Evolutionary conservation across 73 alveolate genomes (phyloP), one percentile per base, ranked within the genome.

Genomic region (Tetrahymena elliotti): DNA sequence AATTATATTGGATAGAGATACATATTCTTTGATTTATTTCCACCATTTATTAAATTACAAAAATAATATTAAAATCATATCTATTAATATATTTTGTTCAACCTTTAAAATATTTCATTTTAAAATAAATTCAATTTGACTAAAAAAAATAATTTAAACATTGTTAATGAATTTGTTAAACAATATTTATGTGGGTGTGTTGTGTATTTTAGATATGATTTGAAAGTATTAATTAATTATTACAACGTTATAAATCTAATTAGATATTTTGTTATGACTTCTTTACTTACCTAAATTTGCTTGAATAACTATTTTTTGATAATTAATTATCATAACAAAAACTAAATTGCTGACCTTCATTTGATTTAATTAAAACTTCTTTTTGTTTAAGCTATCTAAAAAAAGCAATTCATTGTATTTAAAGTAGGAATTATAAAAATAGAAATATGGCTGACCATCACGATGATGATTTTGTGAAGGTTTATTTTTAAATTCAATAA

Each of bases 391-490:
- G 38, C 6, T 18, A 31, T 27, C 34, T 27, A 68, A 31, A 68
- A 31, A 68, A 68, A 68, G 88, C 38, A 68, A 68, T 68, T 47
- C 13, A 68, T 68, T 68, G 38, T 27, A 22, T 68, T 15, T 22
- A 68, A 68, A 68, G 34, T 68, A 68, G 82, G 82, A 27, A 68
- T 68, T 27, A 68, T 27, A 68, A 18, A 68, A 31, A 27, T 68
- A 68, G 88, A 27, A 68, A 18, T 27, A 68, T 68, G 88, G 36
- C 88, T n/a, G 88, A 68, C 36, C 88, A 68, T 31, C 88, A 68
- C 88, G 88, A 68, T 68, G 88, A 68, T 68, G 88, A 68, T n/a
- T 68, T 68, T 68, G 88, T 68, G 88, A 68, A 68, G 88, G 88
- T 68, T 9, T 18, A 18, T 68, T 68, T 47, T 47, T 1, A 47